A percentile compares a stretch with the other conserved stretches of the same genome.
Evolutionary conservation across 257 asterid genomes (phyloP).

Genomic region (Thymus quinquecostatus): DNA sequence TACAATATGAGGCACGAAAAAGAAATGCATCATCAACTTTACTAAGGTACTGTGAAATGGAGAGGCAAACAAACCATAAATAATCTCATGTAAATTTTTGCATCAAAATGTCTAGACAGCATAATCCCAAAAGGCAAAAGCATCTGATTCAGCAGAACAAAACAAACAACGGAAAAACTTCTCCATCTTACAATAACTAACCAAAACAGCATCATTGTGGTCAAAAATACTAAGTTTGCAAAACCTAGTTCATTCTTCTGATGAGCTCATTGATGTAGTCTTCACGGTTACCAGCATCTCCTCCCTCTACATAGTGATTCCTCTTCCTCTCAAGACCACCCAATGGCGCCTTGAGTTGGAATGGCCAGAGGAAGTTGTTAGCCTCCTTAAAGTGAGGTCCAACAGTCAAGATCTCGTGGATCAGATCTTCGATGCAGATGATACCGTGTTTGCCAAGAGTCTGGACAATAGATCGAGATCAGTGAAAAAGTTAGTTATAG

Average conservation of each 20-base stretch:
- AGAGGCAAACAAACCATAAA: background rate
- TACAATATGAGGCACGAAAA: background rate
- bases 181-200: background rate
- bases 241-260: constrained; percentile 54
- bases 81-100: constrained; percentile 3
- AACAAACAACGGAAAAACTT: constrained; percentile 9
- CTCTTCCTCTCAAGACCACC: constrained; percentile 65
- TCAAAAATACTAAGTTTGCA: constrained; percentile 12
- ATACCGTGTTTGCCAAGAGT: constrained; percentile 52
- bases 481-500: background rate
- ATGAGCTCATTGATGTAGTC: constrained; percentile 61
- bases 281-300: constrained; percentile 66
- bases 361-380: constrained; percentile 68
- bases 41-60: background rate
- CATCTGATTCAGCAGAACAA: constrained; percentile 11
- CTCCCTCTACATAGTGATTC: constrained; percentile 68
- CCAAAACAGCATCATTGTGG: constrained; percentile 20
- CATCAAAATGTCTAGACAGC: constrained; percentile 24
- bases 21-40: no score
- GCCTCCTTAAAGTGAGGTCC: constrained; percentile 67
- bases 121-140: constrained; percentile 3
- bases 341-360: constrained; percentile 65
- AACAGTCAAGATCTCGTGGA: constrained; percentile 57
- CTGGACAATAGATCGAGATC: constrained; percentile 16
- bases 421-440: constrained; percentile 58